Base-by-base conservation (phyloP, 805 yeast genomes). In the Lipomyces anomalus region DNA sequence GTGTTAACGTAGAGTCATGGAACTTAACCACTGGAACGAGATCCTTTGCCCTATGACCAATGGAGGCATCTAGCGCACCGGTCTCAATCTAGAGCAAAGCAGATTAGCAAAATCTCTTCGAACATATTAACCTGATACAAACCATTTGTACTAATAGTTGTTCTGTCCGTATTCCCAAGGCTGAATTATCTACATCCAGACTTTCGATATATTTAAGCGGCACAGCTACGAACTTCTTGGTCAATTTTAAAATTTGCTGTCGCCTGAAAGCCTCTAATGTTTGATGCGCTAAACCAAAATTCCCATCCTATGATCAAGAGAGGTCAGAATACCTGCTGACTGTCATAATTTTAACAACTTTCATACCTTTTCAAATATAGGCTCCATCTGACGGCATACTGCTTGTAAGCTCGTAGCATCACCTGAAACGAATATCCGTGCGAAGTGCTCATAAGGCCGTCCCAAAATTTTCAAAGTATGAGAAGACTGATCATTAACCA, bases 211-310 rank as follows among this genome's bases (percentile, higher is more conserved):
- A 41, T 21, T 30, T 20, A 18, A 52, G 28, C 20, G 52, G 48
- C 9, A 52, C 51, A 3, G 48, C 44, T 3, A 38, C 32, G 35
- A 49, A 50, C 20, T 42, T 43, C 35, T 47, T 46, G 20, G 33
- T 40, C 18, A 49, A 38, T 21, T 21, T 35, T 26, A 13, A 23
- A 22, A 52, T 40, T 22, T 38, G 42, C 20, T 43, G 46, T 23
- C 42, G 43, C n/a, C 56, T 47, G 26, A 46, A 50, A 26, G 56
- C 52, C 1, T 17, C 23, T 39, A 50, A 11, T 7, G 42, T 52
- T 22, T 46, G 44, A n/a, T 34, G 17, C 2, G 38, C 46, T 16
- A 52, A 40, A 9, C 37, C 46, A 34, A 23, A 38, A 17, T 50
- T 52, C 5, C 47, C 52, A 34, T 52, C 55, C 24, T 28, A n/a